Conservation (phyloP, 78 protist species). For the Tieghemostelium lacteum region DNA sequence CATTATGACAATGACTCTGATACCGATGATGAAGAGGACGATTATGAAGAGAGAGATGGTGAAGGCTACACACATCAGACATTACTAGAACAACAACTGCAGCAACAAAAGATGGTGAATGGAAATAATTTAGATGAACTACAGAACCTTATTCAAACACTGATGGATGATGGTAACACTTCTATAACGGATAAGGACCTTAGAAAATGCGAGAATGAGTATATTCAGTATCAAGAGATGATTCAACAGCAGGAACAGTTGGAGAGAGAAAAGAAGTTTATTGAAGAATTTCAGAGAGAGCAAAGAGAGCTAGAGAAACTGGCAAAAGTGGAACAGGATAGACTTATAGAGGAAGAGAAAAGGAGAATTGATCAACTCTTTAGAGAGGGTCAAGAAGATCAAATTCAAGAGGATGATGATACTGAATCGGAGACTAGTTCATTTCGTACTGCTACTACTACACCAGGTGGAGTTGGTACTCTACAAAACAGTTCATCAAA, state of each 20-base stretch:
- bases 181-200: too few species aligned
- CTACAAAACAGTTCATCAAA: neutral
- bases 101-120: neutral
- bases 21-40: conserved; percentile 13
- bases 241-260: neutral
- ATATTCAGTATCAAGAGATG: neutral
- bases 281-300: too few species aligned
- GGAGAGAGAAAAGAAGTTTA: neutral
- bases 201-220: too few species aligned
- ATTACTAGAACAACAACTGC: neutral
- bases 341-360: too few species aligned
- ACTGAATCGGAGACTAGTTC: neutral
- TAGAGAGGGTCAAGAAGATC: neutral
- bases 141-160: neutral
- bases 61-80: neutral
- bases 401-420: too few species aligned
- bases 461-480: neutral
- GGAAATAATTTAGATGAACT: neutral
- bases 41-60: conserved; percentile 3
- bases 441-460: neutral
- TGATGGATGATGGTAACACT: too few species aligned
- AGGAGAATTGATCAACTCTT: neutral
- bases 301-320: conserved; percentile 19
- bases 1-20: neutral
- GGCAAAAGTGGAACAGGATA: neutral